Percentiles rank a stretch among this genome's conserved stretches.
Evolutionary conservation across 805 yeast species (phyloP).

Genomic region (Saturnispora kantuleensis): DNA sequence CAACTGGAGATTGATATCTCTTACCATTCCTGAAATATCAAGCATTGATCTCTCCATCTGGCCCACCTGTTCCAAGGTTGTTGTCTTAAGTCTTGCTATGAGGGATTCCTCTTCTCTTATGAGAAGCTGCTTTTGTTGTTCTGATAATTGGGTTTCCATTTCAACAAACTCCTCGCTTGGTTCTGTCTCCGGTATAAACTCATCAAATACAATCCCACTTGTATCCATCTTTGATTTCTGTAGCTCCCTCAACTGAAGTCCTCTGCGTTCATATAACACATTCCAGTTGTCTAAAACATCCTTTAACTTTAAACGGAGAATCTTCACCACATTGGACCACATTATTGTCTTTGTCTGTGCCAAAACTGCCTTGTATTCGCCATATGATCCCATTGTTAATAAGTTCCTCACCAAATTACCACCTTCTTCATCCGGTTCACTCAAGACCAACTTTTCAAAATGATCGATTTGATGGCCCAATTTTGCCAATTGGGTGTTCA

Average conservation of each 20-base stretch:
- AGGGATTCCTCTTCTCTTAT: constrained; percentile 50
- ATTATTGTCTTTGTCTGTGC: constrained; percentile 33
- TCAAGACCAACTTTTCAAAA: constrained; percentile 3
- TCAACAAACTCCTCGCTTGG: constrained; percentile 27
- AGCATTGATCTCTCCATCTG: constrained; percentile 51
- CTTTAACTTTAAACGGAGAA: constrained; percentile 36
- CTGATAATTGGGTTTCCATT: constrained; percentile 24
- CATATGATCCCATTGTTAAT: constrained; percentile 28
- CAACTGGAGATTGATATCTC: constrained; percentile 65
- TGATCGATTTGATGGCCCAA: constrained; percentile 17
- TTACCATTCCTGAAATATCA: constrained; percentile 67
- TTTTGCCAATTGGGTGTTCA: constrained; percentile 18
- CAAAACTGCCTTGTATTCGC: constrained; percentile 27
- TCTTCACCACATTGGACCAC: constrained; percentile 39
- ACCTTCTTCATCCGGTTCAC: not conserved
- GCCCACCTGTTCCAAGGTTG: constrained; percentile 50
- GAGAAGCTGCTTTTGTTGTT: constrained; percentile 49
- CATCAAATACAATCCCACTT: constrained; percentile 1
- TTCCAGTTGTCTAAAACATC: constrained; percentile 36
- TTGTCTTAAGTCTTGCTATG: constrained; percentile 42
- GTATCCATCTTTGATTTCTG: constrained; percentile 24
- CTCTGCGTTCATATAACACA: constrained; percentile 39
- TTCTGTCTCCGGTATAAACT: not conserved
- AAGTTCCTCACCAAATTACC: constrained; percentile 18
- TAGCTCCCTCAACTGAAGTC: constrained; percentile 32